Evolutionary conservation across 768 basidiomycete genomes (phyloP).

Genomic region (Cytidiella melzeri): DNA sequence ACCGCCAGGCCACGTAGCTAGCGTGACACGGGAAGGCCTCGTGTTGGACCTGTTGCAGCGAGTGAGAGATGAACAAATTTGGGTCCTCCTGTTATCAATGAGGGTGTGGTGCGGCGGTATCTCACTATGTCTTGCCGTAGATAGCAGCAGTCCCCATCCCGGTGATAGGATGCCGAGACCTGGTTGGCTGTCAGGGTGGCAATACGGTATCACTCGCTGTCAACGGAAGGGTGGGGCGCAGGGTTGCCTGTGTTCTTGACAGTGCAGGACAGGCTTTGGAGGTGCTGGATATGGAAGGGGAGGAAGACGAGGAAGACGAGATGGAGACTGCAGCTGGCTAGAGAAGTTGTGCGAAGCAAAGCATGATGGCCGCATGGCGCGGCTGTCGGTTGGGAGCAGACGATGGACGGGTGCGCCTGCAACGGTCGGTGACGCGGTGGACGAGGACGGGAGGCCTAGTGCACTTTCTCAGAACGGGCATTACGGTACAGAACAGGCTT

Average conservation of each 20-base stretch:
- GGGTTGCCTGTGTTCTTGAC: constrained; percentile 73
- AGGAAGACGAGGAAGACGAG: constrained; percentile 25
- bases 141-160: constrained; percentile 40
- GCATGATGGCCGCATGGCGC: background rate
- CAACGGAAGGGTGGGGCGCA: constrained; percentile 69
- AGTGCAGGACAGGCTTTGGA: constrained; percentile 57
- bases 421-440: too few relatives aligned
- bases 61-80: constrained; percentile 61
- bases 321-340: background rate
- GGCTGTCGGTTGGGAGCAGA: background rate
- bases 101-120: constrained; percentile 15
- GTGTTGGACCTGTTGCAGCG: constrained; percentile 48
- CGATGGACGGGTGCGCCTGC: background rate
- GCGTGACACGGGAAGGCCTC: constrained; percentile 58
- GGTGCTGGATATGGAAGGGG: constrained; percentile 71
- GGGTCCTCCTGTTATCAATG: constrained; percentile 26
- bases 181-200: constrained; percentile 47
- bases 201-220: constrained; percentile 49
- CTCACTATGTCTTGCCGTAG: constrained; percentile 30
- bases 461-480: too few relatives aligned
- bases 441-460: too few relatives aligned
- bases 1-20: constrained; percentile 33
- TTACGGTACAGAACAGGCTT: too few relatives aligned
- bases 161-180: constrained; percentile 51
- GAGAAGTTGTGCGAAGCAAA: background rate